Evolutionary conservation across 306 rosid genomes (phyloP), one percentile per base, ranked within the genome.

Genomic region (Medicago ruthenica): DNA sequence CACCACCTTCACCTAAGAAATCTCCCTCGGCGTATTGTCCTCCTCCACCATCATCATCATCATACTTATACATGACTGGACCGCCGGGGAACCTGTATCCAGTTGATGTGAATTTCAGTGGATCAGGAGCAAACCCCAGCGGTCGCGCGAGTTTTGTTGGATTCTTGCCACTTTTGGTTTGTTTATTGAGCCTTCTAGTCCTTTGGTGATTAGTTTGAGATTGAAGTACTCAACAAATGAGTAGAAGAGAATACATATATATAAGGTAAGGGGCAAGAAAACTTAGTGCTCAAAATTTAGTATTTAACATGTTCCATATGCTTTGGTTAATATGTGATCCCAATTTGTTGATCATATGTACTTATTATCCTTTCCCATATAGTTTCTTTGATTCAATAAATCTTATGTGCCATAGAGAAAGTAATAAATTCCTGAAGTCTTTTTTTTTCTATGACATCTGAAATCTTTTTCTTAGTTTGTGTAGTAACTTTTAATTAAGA

Each of bases 71-170:
- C 83, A 58, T 78, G 0, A 50, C 83, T 0, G 85, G 85, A 13
- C 88, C 88, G 1, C 88, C 88, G 0, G 82, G 86, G 5, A 70
- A 81, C 55, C 60, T 85, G 71, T 85, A 85, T 22, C 85, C 88
- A 0, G 34, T 81, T 14, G 77, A 65, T 50, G 74, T 75, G 77
- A 78, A 85, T 75, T 81, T 71, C 57, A 85, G n/a, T 9, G 76
- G 42, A 5, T 58, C 64, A 3, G 66, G 83, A 8, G 83, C 83
- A 0, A 34, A 55, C 22, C 57, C 48, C 5, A 11, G 1, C 10
- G 31, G 6, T 34, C 75, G 53, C 20, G 40, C 31, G 0, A 67
- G 47, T 42, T 59, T 81, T 11, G 8, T 31, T 0, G 4, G 40
- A 7, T 58, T 73, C 69, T 70, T 85, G 74, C 79, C 66, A 50